Conservation (phyloP, 2,329 filamentous ascomycete genomes). For the Sporothrix phasma region DNA sequence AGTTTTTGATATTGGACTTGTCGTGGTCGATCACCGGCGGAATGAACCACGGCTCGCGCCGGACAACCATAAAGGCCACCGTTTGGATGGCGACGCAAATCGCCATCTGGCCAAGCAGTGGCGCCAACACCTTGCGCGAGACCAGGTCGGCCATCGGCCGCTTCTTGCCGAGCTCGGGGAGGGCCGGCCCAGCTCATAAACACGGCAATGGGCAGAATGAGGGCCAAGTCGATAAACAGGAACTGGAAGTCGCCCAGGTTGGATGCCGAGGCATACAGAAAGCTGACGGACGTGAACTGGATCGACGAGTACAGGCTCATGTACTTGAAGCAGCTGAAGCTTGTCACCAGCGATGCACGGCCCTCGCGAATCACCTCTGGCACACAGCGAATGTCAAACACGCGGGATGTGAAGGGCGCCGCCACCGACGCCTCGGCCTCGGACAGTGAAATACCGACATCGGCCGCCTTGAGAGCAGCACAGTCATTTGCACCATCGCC, state of each 20-base stretch:
- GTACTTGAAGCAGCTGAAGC: slow-evolving; percentile 99
- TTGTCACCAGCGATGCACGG: slow-evolving; percentile 88
- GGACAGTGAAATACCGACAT: slow-evolving; percentile 93
- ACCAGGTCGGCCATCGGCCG: slow-evolving; percentile 87
- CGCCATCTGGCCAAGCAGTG: slow-evolving; percentile 77
- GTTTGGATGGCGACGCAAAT: slow-evolving; percentile 72
- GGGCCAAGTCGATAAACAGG: slow-evolving; percentile 82
- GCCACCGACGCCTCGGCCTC: slow-evolving; percentile 96
- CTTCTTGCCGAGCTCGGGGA: slow-evolving; percentile 66
- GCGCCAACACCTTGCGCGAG: slow-evolving; percentile 81
- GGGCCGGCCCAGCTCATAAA: slow-evolving; percentile 99
- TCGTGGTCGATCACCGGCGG: slow-evolving; percentile 68
- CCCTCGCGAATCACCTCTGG: slow-evolving; percentile 90
- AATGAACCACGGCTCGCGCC: slow-evolving; percentile 73
- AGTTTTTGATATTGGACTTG: slow-evolving; percentile 80
- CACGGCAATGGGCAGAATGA: slow-evolving; percentile 92
- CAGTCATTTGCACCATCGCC: slow-evolving; percentile 97
- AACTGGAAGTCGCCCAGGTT: slow-evolving; percentile 97
- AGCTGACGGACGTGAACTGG: slow-evolving; percentile 94
- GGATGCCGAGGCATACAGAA: slow-evolving; percentile 85
- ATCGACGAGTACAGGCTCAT: slow-evolving; percentile 99
- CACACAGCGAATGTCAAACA: slow-evolving; percentile 95
- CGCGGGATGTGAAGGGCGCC: slow-evolving; percentile 89
- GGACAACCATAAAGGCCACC: slow-evolving; percentile 62
- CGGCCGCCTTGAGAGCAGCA: slow-evolving; percentile 89